A percentile compares a stretch with the other conserved stretches of the same genome.
Evolutionary conservation across 441 rosid species (phyloP).

Genomic region (Bruguiera hainesii): DNA sequence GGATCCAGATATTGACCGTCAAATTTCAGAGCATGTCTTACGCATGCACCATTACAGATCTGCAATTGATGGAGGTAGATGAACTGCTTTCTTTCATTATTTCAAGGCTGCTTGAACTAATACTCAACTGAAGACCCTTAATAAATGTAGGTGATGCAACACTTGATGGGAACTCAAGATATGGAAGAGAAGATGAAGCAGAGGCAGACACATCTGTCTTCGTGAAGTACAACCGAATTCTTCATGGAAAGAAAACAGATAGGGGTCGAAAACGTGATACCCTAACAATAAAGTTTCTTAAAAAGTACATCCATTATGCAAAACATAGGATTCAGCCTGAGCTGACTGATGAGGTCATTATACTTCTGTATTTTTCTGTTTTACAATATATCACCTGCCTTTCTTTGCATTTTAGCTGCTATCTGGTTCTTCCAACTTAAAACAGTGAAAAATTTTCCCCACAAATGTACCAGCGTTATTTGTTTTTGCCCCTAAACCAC

Average conservation of each 20-base stretch:
- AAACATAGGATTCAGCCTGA: conserved; percentile 94
- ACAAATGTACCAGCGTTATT: not conserved
- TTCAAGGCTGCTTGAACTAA: conserved; percentile 9
- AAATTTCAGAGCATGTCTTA: conserved; percentile 89
- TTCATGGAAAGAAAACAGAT: conserved; percentile 74
- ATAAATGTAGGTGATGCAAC: conserved; percentile 57
- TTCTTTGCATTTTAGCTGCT: not conserved
- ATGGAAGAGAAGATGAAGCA: conserved; percentile 77
- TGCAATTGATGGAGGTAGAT: conserved; percentile 69
- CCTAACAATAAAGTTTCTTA: conserved; percentile 80
- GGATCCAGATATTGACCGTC: conserved; percentile 93
- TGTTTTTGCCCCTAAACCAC: not conserved
- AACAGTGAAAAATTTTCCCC: not conserved
- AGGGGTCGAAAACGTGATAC: conserved; percentile 75
- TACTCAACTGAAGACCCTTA: conserved; percentile 23
- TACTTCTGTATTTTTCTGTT: conserved; percentile 7
- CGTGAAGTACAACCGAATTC: conserved; percentile 85
- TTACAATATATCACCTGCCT: not conserved
- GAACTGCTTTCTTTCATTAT: conserved; percentile 13
- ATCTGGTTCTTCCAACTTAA: not conserved
- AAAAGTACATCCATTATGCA: conserved; percentile 96
- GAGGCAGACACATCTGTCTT: conserved; percentile 74
- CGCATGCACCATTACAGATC: conserved; percentile 91
- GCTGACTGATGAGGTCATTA: conserved; percentile 80
- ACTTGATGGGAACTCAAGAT: conserved; percentile 56